Evolutionary conservation across 441 rosid genomes (phyloP).

Genomic region (Gossypium trilobum): DNA sequence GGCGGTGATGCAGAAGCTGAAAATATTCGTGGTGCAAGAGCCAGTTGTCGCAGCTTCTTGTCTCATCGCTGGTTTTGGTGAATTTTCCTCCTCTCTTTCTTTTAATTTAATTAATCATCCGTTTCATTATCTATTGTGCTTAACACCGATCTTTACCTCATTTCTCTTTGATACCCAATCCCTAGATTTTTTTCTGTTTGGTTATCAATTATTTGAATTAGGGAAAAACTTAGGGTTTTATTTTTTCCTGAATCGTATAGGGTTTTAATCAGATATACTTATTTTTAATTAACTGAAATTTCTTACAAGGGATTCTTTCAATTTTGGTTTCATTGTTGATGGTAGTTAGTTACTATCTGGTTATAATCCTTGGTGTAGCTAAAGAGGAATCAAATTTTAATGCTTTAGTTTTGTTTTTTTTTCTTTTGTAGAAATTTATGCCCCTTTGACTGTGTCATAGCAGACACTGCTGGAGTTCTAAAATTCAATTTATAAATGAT

Average conservation of each 20-base stretch:
- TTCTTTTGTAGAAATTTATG: neutral
- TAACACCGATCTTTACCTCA: neutral
- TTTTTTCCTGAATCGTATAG: neutral
- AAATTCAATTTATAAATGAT: neutral
- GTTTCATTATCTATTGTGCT: neutral
- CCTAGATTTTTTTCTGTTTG: neutral
- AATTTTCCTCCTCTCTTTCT: neutral
- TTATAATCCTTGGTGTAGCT: neutral
- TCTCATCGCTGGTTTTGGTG: constrained; percentile 75
- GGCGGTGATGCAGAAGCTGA: constrained; percentile 73
- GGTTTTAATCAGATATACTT: neutral
- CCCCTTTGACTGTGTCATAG: neutral
- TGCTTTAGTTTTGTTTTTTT: neutral
- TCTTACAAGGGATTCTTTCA: neutral
- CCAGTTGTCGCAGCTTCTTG: constrained; percentile 85
- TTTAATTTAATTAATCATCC: neutral
- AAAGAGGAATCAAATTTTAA: neutral
- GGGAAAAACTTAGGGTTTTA: neutral
- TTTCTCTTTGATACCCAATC: neutral
- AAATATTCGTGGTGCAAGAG: constrained; percentile 75
- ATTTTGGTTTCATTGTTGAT: neutral
- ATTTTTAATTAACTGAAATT: neutral
- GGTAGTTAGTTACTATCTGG: neutral
- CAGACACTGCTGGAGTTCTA: neutral
- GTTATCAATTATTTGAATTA: neutral